Base-by-base conservation (phyloP, 805 yeast species). In the Pichia pseudocactophila region DNA sequence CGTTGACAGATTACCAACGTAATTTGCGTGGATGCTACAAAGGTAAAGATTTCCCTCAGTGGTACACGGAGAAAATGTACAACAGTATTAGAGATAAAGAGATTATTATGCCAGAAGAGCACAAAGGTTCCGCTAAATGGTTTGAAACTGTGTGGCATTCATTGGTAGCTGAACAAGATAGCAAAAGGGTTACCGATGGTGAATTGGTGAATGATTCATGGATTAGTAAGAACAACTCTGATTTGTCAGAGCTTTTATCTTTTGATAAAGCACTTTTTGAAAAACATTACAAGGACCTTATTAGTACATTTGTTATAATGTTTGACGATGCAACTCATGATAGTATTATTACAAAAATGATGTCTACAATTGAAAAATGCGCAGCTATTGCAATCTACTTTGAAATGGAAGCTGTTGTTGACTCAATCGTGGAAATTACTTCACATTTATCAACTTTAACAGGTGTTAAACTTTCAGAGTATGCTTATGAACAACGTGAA, bases 51-150 rank as follows among this genome's bases (percentile, higher is more conserved):
- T 89, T 84, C 65, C 90, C 94, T 3, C 71, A 71, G 19, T 88
- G 95, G 84, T 90, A 87, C 56, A 67, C 90, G 47, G 78, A 80
- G 46, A 82, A 75, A 49, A 87, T 90, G 20, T 92, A 84, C 61
- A 65, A 73, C 20, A 82, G 95, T 1, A 89, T 92, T 42, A 73
- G 77, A 47, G 85, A 81, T 43, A 75, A 82, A 40, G 99, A 92
- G 61, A 92, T 92, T 49, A 86, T 92, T 38, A 85, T 94, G 89
- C 97, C 98, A 0, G 97, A 92, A 55, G 98, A 92, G 55, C 97
- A 90, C 53, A 94, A 87, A 57, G 92, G 90, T 13, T 85, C 88
- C 10, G 84, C 87, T 17, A 87, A 83, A 57, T 82, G 95, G 80
- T 90, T 89, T 61, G 97, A 89, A 56, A 90, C 84, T 55, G 70